phyloP scores from a whole-genome alignment of 257 asterid species.

The Solanum bulbocastanum region DNA sequence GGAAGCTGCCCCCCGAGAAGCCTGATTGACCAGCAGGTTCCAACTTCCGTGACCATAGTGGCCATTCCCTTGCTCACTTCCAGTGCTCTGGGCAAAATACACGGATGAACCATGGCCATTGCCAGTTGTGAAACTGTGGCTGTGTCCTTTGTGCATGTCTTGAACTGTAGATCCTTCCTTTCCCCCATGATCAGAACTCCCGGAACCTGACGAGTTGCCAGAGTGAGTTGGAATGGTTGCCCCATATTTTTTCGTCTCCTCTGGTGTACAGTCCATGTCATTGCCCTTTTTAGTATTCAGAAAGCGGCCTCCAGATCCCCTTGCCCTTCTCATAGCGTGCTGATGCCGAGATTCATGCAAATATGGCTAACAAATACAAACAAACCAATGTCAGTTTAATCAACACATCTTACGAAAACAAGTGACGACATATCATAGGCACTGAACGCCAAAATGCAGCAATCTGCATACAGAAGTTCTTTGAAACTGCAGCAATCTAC shows the following conservation, averaged over 20 bases:
- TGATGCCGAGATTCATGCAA: constrained; percentile 75
- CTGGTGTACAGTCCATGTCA: constrained; percentile 11
- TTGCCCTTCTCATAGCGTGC: constrained; percentile 71
- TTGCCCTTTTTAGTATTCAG: constrained; percentile 49
- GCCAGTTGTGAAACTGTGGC: constrained; percentile 14
- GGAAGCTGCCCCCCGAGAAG: constrained; percentile 28
- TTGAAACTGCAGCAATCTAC: neutral
- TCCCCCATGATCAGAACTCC: constrained; percentile 17
- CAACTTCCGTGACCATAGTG: constrained; percentile 21
- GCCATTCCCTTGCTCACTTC: constrained; percentile 18
- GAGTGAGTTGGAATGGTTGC: constrained; percentile 20
- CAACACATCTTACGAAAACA: neutral
- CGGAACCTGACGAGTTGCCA: constrained; percentile 36
- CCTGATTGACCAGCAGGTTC: constrained; percentile 33
- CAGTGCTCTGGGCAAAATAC: constrained; percentile 15
- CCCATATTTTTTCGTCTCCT: constrained; percentile 20
- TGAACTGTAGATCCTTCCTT: constrained; percentile 15
- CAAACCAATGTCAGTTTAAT: neutral
- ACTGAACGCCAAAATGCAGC: neutral
- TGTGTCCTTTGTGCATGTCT: constrained; percentile 12
- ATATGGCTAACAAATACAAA: constrained; percentile 49
- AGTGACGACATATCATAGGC: neutral
- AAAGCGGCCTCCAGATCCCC: constrained; percentile 84
- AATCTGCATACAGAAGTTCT: neutral
- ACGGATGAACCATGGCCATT: constrained; percentile 8